These are phyloP conservation scores for Botrytis aclada DNA, from an alignment of 2,329 filamentous ascomycete genomes.

Conservation along the genomic window DNA sequence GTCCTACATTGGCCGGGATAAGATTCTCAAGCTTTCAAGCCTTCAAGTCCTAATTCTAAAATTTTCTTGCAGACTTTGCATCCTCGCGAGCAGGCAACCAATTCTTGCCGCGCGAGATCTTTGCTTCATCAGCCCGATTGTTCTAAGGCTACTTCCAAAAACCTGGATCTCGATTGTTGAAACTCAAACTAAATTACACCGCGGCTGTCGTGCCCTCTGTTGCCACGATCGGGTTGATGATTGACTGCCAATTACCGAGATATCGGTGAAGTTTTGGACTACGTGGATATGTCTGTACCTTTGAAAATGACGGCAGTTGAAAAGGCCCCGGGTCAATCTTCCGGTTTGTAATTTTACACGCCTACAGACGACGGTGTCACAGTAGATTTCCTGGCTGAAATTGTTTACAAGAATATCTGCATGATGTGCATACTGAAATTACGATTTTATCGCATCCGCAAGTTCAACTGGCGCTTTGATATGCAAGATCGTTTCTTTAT, in stretches of 20 bases:
- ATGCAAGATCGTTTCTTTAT: not conserved
- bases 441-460: not conserved
- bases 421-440: not conserved
- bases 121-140: not conserved
- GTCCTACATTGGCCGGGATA: not conserved
- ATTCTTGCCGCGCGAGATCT: not conserved
- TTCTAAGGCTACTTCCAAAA: not conserved
- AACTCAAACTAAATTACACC: not conserved
- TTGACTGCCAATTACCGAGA: slow-evolving; percentile 3
- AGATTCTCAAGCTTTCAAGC: not conserved
- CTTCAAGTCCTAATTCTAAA: not conserved
- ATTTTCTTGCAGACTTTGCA: not conserved
- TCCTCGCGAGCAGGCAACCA: not conserved
- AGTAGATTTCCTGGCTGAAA: not conserved
- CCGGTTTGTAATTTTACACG: not conserved
- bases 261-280: not conserved
- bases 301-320: not conserved
- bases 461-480: not conserved
- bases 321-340: not conserved
- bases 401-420: not conserved
- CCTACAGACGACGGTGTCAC: not conserved
- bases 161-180: not conserved
- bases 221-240: not conserved
- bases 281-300: not conserved
- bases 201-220: slow-evolving; percentile 3